Evolutionary conservation across 352 stramenopile genomes (phyloP).

Genomic region (Phytopythium ostracodes): DNA sequence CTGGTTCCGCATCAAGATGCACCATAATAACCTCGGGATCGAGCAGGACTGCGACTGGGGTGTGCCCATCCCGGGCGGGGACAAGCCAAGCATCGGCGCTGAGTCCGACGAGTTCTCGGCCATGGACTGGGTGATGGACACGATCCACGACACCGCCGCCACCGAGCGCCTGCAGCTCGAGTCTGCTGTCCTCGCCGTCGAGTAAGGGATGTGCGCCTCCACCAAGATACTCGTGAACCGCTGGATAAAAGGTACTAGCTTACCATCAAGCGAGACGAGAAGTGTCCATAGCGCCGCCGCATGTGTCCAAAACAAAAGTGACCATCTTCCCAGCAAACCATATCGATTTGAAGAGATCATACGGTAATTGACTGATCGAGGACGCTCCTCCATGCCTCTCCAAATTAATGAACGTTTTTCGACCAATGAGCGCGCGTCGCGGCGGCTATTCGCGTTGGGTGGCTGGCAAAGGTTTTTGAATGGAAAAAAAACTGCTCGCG

Average conservation of each 20-base stretch:
- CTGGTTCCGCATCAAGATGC: constrained; percentile 90
- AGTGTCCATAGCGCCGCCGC: not conserved
- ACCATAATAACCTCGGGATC: constrained; percentile 89
- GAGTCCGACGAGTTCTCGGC: constrained; percentile 2
- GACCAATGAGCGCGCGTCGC: not conserved
- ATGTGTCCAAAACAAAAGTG: not conserved
- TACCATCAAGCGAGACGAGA: too few species aligned
- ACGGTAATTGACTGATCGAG: not conserved
- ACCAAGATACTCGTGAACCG: not conserved
- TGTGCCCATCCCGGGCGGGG: constrained; percentile 77
- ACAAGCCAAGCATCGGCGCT: constrained; percentile 41
- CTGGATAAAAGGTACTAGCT: too few species aligned
- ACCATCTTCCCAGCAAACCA: not conserved
- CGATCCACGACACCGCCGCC: not conserved
- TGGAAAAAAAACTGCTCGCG: not conserved
- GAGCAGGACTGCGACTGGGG: constrained; percentile 88
- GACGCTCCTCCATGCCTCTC: not conserved
- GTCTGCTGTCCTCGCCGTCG: constrained; percentile 20
- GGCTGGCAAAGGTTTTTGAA: constrained; percentile 8
- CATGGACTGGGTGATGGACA: constrained; percentile 5
- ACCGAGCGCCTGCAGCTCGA: constrained; percentile 22
- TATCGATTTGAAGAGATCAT: not conserved
- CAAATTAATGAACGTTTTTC: not conserved
- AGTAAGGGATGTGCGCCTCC: constrained; percentile 14
- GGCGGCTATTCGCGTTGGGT: constrained; percentile 2